phyloP scores from a whole-genome alignment of 306 rosid species.

The Cucurbita maxima region DNA sequence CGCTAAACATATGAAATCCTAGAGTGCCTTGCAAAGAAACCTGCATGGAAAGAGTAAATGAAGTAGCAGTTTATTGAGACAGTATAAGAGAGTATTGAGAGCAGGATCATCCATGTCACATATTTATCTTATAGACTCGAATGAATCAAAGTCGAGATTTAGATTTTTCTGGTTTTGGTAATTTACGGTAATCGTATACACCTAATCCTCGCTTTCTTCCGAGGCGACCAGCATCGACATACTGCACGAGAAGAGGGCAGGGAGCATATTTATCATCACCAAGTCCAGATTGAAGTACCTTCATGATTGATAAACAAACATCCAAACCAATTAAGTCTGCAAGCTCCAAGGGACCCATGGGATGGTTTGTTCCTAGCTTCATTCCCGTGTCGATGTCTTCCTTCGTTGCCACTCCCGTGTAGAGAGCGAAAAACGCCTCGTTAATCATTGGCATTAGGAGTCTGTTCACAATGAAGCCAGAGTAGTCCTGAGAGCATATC shows the following conservation, averaged over 20 bases:
- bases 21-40: not conserved
- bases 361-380: conserved; percentile 91
- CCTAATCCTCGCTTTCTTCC: conserved; percentile 89
- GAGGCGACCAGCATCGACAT: conserved; percentile 67
- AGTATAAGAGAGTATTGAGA: not conserved
- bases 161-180: conserved; percentile 12
- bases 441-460: conserved; percentile 88
- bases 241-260: conserved; percentile 79
- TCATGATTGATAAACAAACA: conserved; percentile 79
- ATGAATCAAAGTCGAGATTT: conserved; percentile 37
- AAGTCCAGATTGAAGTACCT: conserved; percentile 77
- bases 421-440: conserved; percentile 67
- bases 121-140: not conserved
- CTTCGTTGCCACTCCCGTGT: conserved; percentile 64
- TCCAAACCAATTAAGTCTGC: conserved; percentile 97
- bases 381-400: conserved; percentile 85
- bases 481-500: conserved; percentile 53
- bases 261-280: conserved; percentile 76
- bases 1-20: not conserved
- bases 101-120: not conserved
- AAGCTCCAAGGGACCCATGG: conserved; percentile 92
- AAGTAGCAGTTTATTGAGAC: not conserved
- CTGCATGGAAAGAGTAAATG: not conserved
- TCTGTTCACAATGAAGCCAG: conserved; percentile 80
- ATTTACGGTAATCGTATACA: conserved; percentile 43